Base-by-base conservation (phyloP, 1,284 basidiomycete species). In the Trichosporon coremiiforme region DNA sequence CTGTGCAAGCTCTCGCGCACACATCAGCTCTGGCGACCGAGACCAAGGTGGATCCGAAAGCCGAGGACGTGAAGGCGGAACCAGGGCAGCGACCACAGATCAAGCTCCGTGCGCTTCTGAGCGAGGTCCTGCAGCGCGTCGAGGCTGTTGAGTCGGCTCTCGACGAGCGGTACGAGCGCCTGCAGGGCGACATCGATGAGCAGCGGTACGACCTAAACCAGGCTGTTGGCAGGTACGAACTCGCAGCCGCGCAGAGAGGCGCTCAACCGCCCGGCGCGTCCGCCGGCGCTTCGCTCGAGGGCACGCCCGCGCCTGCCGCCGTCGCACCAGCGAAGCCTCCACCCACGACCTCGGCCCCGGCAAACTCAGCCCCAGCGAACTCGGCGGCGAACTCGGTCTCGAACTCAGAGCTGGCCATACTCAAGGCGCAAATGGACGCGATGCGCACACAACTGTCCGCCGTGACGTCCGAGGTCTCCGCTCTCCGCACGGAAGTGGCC, bases 81-180 rank as follows among this genome's bases (percentile, higher is more conserved):
- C 36, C 36, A 7, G 36, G 33, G 4, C 33, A 8, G 33, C 33
- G 25, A 15, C 4, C 33, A 2, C 60, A 41, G 45, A 60, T 36
- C 45, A 50, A 47, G 25, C 62, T 36, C 17, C 60, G 47, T 22
- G 33, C 41, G n/a, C 66, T 36, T 2, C 57, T 66, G 35, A 22
- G 41, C 12, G 33, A 64, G n/a, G 62, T 66, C 10, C 60, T 64
- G 2, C 7, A 7, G 35, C 65, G 65, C 4, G 45, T 68, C 10
- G 60, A 57, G 50, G 47, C 50, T 17, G 50, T 64, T 35, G 65
- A 69, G 50, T 36, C 33, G 1, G 12, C 55, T 15, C 31, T 64
- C 1, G 63, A 64, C 31, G 57, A 60, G 57, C 57, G 57, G 15
- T 60, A 33, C 17, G 57, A 60, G 31, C 15, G 4, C 13, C 13